phyloP scores from a whole-genome alignment of 2,329 filamentous ascomycete genomes.

The Aspergillus arachidicola region DNA sequence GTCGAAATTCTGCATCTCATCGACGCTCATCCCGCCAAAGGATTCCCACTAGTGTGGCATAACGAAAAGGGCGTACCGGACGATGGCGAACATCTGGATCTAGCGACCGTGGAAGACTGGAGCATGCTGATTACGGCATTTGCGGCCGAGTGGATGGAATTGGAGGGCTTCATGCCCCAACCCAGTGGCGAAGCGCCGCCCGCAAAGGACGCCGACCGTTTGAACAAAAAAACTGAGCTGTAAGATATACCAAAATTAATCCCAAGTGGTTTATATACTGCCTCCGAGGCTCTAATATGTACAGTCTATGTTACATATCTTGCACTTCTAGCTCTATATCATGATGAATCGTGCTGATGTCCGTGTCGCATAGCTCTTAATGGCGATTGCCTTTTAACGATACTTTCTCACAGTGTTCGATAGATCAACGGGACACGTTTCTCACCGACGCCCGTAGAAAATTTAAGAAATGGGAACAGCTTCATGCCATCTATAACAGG shows the following conservation, averaged over 20 bases:
- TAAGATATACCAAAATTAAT: slow-evolving; percentile 35
- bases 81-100: slow-evolving; percentile 80
- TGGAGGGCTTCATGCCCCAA: slow-evolving; percentile 59
- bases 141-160: slow-evolving; percentile 87
- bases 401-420: background rate
- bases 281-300: slow-evolving; percentile 1
- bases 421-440: background rate
- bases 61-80: slow-evolving; percentile 63
- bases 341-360: slow-evolving; percentile 18
- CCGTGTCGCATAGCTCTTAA: slow-evolving; percentile 21
- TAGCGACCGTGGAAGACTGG: slow-evolving; percentile 83
- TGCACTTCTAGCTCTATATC: background rate
- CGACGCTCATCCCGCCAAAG: slow-evolving; percentile 58
- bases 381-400: background rate
- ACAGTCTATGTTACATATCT: slow-evolving; percentile 9
- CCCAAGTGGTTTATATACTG: slow-evolving; percentile 3
- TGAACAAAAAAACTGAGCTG: slow-evolving; percentile 42
- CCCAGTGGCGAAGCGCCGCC: background rate
- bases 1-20: slow-evolving; percentile 91
- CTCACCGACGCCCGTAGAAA: background rate
- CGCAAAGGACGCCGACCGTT: slow-evolving; percentile 8
- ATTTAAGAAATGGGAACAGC: background rate
- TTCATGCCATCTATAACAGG: slow-evolving; percentile 25
- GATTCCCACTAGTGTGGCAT: slow-evolving; percentile 86
- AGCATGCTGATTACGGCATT: slow-evolving; percentile 81